Conservation (phyloP, 2,329 filamentous ascomycete genomes). For the Xylaria sp. region DNA sequence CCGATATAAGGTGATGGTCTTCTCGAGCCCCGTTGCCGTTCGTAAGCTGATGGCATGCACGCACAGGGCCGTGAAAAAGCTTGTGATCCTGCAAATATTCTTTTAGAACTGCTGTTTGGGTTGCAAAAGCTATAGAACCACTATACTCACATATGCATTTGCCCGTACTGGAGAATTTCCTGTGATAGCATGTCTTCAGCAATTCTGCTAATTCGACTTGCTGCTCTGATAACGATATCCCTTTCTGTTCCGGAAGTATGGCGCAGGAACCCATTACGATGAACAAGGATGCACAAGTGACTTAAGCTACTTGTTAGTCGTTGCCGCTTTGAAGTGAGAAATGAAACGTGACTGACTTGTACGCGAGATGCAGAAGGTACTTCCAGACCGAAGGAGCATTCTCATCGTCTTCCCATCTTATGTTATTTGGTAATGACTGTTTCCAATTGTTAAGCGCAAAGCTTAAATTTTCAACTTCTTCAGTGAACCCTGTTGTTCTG, state of each 20-base stretch:
- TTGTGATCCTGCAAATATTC: neutral
- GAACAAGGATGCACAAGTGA: slow-evolving; percentile 1
- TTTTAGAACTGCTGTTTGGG: neutral
- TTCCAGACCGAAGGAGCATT: slow-evolving; percentile 2
- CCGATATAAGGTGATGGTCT: neutral
- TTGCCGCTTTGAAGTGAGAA: neutral
- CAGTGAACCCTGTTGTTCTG: neutral
- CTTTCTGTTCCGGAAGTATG: neutral
- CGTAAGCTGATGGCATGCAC: slow-evolving; percentile 2
- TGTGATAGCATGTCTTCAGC: slow-evolving; percentile 2
- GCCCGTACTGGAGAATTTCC: neutral
- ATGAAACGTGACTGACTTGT: neutral
- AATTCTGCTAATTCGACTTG: slow-evolving; percentile 9
- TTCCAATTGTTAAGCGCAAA: neutral
- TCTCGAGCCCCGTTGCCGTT: neutral
- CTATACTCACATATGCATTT: slow-evolving; percentile 5
- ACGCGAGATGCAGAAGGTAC: neutral
- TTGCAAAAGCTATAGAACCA: too few species aligned
- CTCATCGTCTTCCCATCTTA: slow-evolving; percentile 2
- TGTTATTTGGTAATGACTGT: neutral
- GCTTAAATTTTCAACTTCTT: slow-evolving; percentile 1
- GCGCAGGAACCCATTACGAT: slow-evolving; percentile 1
- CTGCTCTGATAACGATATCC: neutral
- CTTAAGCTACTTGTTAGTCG: neutral
- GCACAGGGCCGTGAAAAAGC: neutral